phyloP scores from a whole-genome alignment of 2,329 filamentous ascomycete genomes.

The Alternaria viburni region DNA sequence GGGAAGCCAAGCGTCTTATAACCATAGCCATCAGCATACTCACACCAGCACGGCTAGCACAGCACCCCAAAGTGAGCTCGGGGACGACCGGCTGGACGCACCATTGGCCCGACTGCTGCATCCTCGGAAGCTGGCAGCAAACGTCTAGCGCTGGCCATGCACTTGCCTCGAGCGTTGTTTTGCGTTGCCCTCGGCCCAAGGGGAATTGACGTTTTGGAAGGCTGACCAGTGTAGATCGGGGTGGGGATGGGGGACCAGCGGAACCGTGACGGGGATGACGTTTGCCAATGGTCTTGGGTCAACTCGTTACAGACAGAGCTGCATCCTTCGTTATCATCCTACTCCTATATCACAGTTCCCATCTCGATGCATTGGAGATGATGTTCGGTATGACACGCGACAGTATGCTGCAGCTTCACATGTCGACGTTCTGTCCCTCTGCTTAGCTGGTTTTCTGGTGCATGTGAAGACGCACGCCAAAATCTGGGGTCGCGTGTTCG shows the following conservation, averaged over 20 bases:
- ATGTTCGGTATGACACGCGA: conserved; percentile 26
- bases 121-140: conserved; percentile 35
- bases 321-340: neutral
- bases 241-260: conserved; percentile 31
- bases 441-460: conserved; percentile 14
- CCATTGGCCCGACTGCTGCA: conserved; percentile 44
- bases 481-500: conserved; percentile 16
- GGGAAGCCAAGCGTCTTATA: conserved; percentile 41
- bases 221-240: conserved; percentile 31
- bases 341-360: neutral
- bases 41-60: conserved; percentile 14
- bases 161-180: conserved; percentile 14
- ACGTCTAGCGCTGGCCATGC: conserved; percentile 3
- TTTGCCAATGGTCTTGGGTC: conserved; percentile 42
- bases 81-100: conserved; percentile 41
- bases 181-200: conserved; percentile 43
- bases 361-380: neutral
- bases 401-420: conserved; percentile 36
- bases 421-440: conserved; percentile 19
- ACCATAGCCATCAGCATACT: conserved; percentile 24
- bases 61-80: conserved; percentile 25
- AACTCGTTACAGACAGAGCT: conserved; percentile 4
- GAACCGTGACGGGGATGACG: conserved; percentile 40
- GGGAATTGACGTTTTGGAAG: conserved; percentile 27
- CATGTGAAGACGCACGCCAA: conserved; percentile 40